Percentiles rank a stretch among this genome's conserved stretches.
phyloP scores from a whole-genome alignment of 2,329 filamentous ascomycete species.

The Salinomyces thailandicus region DNA sequence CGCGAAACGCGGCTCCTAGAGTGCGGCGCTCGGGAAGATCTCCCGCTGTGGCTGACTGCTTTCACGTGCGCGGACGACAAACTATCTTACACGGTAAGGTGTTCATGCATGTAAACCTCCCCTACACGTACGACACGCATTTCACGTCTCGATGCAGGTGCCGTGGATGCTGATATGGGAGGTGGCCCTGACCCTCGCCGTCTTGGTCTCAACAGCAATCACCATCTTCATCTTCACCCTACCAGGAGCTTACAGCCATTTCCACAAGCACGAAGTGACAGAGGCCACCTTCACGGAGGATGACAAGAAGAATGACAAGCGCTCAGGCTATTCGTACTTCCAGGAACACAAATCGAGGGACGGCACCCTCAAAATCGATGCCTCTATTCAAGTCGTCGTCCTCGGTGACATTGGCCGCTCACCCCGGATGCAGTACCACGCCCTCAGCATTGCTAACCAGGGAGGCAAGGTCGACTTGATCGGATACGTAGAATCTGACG shows the following conservation, averaged over 20 bases:
- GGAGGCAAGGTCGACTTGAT: conserved; percentile 74
- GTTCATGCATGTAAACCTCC: too few relatives aligned
- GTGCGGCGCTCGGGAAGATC: not conserved
- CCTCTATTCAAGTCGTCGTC: conserved; percentile 70
- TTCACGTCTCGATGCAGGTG: not conserved
- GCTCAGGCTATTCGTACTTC: conserved; percentile 25
- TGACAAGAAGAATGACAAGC: conserved; percentile 15
- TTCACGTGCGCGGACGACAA: too few relatives aligned
- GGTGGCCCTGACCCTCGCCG: conserved; percentile 30
- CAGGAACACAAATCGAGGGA: conserved; percentile 14
- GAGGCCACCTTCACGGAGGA: conserved; percentile 21
- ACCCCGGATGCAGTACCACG: conserved; percentile 98
- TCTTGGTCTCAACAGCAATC: conserved; percentile 37
- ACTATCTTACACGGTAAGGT: too few relatives aligned
- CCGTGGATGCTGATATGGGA: conserved; percentile 24
- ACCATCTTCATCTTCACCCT: conserved; percentile 41
- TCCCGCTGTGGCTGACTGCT: not conserved
- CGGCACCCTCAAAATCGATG: conserved; percentile 28
- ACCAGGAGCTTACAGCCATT: conserved; percentile 42
- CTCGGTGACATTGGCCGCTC: conserved; percentile 91
- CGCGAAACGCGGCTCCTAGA: too few relatives aligned
- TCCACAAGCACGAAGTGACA: conserved; percentile 17
- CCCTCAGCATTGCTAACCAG: conserved; percentile 76
- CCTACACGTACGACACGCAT: too few relatives aligned
- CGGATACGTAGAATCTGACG: conserved; percentile 76